Evolutionary conservation across 768 basidiomycete species (phyloP).

Genomic region (Rhodotorula diobovata): DNA sequence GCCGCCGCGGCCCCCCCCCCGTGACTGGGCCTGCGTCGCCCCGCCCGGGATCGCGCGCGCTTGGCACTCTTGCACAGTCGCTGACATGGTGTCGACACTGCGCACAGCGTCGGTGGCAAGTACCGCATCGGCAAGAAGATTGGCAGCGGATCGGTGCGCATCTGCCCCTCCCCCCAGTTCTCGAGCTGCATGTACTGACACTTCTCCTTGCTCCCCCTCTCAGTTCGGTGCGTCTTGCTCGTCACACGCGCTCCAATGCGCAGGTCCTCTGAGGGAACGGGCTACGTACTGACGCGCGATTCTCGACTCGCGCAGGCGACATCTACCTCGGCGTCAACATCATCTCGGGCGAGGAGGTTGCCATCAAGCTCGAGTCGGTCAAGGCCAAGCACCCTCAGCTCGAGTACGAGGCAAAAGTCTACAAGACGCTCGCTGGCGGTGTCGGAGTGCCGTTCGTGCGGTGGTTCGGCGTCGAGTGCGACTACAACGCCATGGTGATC

Average conservation of each 20-base stretch:
- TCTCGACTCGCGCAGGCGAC: constrained; percentile 62
- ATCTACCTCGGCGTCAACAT: constrained; percentile 99
- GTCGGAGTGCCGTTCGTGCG: constrained; percentile 98
- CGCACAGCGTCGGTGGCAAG: constrained; percentile 50
- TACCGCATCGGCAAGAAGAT: constrained; percentile 99
- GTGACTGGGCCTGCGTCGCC: background rate
- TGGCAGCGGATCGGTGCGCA: constrained; percentile 91
- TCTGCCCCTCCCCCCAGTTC: background rate
- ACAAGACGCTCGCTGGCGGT: constrained; percentile 96
- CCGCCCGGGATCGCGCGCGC: background rate
- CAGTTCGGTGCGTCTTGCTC: constrained; percentile 19
- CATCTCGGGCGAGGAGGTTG: constrained; percentile 98
- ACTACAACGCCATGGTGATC: constrained; percentile 99
- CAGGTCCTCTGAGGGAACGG: no score
- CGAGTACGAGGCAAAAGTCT: constrained; percentile 77
- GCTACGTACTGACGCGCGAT: background rate
- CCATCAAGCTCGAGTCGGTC: constrained; percentile 99
- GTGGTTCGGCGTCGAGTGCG: constrained; percentile 73
- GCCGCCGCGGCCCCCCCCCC: no score
- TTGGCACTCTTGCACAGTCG: background rate
- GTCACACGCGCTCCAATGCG: background rate
- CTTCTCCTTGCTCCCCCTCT: constrained; percentile 65
- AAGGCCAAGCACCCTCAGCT: constrained; percentile 99
- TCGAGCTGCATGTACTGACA: background rate
- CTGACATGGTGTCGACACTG: background rate